Conservation (phyloP, 345 rosid genomes). For the Schrenkiella parvula region DNA sequence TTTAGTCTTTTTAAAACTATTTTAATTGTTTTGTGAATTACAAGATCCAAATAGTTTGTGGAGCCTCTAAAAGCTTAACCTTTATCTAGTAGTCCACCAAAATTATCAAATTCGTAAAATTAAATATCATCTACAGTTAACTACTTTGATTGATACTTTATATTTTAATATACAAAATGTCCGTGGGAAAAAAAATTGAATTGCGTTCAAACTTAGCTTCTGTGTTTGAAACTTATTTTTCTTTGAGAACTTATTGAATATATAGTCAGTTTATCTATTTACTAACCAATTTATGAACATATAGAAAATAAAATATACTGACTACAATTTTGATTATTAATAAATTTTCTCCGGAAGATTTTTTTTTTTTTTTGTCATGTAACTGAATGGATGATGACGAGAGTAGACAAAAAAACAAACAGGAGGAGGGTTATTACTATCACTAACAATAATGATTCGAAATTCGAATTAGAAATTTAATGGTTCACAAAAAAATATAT, state of each 20-base stretch:
- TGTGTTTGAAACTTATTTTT: neutral
- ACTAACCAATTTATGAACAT: neutral
- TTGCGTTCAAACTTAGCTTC: neutral
- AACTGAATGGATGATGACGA: neutral
- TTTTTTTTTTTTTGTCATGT: no score
- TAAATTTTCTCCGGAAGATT: no score
- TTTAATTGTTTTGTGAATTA: neutral
- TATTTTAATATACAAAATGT: no score
- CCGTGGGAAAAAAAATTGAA: no score
- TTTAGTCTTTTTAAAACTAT: neutral
- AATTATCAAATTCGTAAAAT: neutral
- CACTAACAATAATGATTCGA: neutral
- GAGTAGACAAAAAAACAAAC: neutral
- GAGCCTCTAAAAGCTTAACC: neutral
- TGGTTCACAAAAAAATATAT: no score
- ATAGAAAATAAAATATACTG: neutral
- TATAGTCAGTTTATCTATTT: neutral
- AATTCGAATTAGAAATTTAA: neutral
- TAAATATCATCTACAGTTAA: no score
- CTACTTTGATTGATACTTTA: no score
- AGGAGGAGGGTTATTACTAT: neutral
- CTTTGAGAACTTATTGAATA: neutral
- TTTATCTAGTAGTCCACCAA: neutral
- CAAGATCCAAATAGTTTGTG: neutral
- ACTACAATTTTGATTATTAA: no score